Percentiles rank a stretch among this genome's conserved stretches.
These are phyloP conservation scores for Trichophyton mentagrophytes DNA, from an alignment of 2,329 filamentous ascomycete species.

Conservation along the genomic window DNA sequence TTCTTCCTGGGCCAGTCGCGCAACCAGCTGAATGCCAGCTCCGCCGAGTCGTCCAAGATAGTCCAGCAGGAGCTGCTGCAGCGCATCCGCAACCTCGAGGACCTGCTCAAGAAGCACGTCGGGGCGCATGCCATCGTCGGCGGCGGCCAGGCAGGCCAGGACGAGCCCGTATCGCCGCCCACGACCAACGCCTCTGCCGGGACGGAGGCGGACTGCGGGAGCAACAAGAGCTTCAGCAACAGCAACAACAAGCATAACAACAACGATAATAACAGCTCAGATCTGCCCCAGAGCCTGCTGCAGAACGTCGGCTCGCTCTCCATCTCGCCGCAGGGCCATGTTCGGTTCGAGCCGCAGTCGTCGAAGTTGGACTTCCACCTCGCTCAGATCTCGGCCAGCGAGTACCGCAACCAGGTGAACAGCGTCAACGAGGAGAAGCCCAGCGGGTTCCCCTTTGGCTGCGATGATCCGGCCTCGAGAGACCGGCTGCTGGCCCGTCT, in stretches of 20 bases:
- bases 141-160: conserved; percentile 12
- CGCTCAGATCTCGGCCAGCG: conserved; percentile 17
- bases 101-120: conserved; percentile 24
- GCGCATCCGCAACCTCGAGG: conserved; percentile 26
- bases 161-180: conserved; percentile 18
- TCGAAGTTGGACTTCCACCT: conserved; percentile 23
- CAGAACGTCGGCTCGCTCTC: conserved; percentile 21
- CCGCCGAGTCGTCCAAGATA: conserved; percentile 14
- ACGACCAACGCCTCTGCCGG: conserved; percentile 18
- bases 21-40: conserved; percentile 17
- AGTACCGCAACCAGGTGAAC: conserved; percentile 19
- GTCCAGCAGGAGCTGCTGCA: conserved; percentile 24
- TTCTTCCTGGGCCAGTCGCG: conserved; percentile 24
- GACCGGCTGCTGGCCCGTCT: conserved; percentile 23
- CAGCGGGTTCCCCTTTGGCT: conserved; percentile 23
- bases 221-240: not conserved
- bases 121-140: conserved; percentile 13
- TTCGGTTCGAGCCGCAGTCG: conserved; percentile 24
- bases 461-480: conserved; percentile 17
- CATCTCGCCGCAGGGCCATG: conserved; percentile 24
- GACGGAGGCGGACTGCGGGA: conserved; percentile 16
- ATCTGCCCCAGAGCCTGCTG: conserved; percentile 10
- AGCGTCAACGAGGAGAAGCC: conserved; percentile 22
- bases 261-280: not conserved
- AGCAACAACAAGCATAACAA: not conserved